These are phyloP conservation scores for Populus trichocarpa DNA, from an alignment of 441 rosid species.

Conservation along the genomic window DNA sequence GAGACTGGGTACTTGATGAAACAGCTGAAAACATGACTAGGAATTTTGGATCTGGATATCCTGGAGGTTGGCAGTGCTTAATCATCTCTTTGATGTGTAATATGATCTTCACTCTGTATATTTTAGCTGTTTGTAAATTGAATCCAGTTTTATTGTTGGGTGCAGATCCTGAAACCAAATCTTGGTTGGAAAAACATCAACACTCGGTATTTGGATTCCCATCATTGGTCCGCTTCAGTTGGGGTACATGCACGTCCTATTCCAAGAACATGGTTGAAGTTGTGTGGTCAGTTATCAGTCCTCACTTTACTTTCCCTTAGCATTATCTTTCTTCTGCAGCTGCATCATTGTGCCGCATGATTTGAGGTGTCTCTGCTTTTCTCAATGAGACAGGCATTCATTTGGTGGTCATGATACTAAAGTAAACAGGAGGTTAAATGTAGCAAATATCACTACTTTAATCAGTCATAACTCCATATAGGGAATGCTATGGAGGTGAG, in stretches of 20 bases:
- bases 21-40: constrained; percentile 60
- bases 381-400: not conserved
- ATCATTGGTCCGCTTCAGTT: constrained; percentile 85
- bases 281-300: constrained; percentile 59
- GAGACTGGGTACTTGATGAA: constrained; percentile 82
- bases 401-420: too few species aligned
- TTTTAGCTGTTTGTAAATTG: not conserved
- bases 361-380: not conserved
- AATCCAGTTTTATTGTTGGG: constrained; percentile 22
- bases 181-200: constrained; percentile 71
- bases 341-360: not conserved
- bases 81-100: not conserved
- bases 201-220: constrained; percentile 90
- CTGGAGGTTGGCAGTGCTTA: constrained; percentile 61
- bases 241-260: constrained; percentile 90
- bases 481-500: not conserved
- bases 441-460: not conserved
- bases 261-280: constrained; percentile 67
- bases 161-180: constrained; percentile 62
- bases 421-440: too few species aligned
- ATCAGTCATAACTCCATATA: not conserved
- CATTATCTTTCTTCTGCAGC: too few species aligned
- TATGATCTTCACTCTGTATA: not conserved
- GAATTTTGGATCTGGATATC: constrained; percentile 94
- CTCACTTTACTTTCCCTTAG: constrained; percentile 14